These are phyloP conservation scores for Aspergillus amoenus DNA, from an alignment of 2,329 filamentous ascomycete species.

Conservation along the genomic window DNA sequence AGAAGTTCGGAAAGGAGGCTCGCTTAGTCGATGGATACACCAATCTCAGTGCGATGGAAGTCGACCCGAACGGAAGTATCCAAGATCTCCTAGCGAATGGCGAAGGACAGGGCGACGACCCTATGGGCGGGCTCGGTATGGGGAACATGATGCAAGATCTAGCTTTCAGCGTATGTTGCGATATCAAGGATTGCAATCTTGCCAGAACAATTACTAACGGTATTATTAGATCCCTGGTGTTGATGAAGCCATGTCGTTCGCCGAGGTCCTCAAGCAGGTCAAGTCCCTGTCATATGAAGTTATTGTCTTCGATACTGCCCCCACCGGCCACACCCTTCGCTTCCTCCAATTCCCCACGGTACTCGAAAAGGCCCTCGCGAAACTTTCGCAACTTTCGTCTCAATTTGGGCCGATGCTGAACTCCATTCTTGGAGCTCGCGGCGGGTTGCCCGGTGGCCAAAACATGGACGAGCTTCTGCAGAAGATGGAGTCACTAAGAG, in stretches of 20 bases:
- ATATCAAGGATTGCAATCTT: not conserved
- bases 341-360: slow-evolving; percentile 98
- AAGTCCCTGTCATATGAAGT: slow-evolving; percentile 98
- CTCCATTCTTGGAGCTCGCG: slow-evolving; percentile 77
- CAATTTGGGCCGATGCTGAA: slow-evolving; percentile 97
- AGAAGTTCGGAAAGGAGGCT: slow-evolving; percentile 99
- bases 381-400: slow-evolving; percentile 86
- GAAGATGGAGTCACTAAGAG: slow-evolving; percentile 90
- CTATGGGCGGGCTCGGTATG: slow-evolving; percentile 69
- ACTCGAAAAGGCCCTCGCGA: slow-evolving; percentile 96
- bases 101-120: slow-evolving; percentile 60
- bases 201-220: slow-evolving; percentile 7
- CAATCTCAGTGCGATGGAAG: slow-evolving; percentile 97
- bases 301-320: slow-evolving; percentile 98
- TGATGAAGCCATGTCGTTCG: slow-evolving; percentile 99
- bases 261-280: slow-evolving; percentile 98
- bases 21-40: slow-evolving; percentile 86
- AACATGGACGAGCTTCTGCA: slow-evolving; percentile 87
- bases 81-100: slow-evolving; percentile 88
- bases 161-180: slow-evolving; percentile 72
- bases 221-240: slow-evolving; percentile 87
- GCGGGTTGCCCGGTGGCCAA: slow-evolving; percentile 84
- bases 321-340: slow-evolving; percentile 94
- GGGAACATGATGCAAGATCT: slow-evolving; percentile 99
- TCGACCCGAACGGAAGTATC: slow-evolving; percentile 96